Percentiles rank a stretch among this genome's conserved stretches.
Conservation (phyloP, 1,284 basidiomycete species). For the Cryptococcus hybrid region DNA sequence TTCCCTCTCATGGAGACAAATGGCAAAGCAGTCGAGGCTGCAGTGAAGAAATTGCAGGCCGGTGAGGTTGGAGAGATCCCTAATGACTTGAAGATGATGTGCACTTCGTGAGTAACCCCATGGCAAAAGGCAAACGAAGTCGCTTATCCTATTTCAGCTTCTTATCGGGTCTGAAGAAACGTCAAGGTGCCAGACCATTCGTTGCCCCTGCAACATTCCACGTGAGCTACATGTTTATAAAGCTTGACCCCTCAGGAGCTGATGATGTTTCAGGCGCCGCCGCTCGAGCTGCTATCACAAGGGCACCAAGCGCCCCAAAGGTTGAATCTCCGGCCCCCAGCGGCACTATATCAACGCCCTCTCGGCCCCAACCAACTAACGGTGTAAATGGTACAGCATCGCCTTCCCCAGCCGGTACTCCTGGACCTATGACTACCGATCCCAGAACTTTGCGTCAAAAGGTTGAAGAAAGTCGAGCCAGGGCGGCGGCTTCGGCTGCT, state of each 20-base stretch:
- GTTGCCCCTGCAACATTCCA: conserved; percentile 24
- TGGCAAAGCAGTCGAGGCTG: conserved; percentile 59
- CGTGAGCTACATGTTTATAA: conserved; percentile 8
- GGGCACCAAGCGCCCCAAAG: not conserved
- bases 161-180: conserved; percentile 28
- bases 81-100: conserved; percentile 34
- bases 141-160: conserved; percentile 13
- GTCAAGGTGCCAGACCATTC: conserved; percentile 25
- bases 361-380: too few species aligned
- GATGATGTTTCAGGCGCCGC: conserved; percentile 5
- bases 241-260: not conserved
- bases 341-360: too few species aligned
- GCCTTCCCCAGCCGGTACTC: conserved; percentile 5
- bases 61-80: conserved; percentile 25
- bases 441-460: conserved; percentile 28
- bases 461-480: conserved; percentile 21
- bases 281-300: conserved; percentile 2
- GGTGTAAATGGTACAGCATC: conserved; percentile 1
- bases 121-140: not conserved
- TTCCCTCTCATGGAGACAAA: conserved; percentile 68
- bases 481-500: not conserved
- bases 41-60: conserved; percentile 61
- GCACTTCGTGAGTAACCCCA: conserved; percentile 14
- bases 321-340: too few species aligned
- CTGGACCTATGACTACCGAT: conserved; percentile 11